Evolutionary conservation across 2,329 filamentous ascomycete genomes (phyloP), one percentile per base, ranked within the genome.

Genomic region (Exserohilum rostratum): DNA sequence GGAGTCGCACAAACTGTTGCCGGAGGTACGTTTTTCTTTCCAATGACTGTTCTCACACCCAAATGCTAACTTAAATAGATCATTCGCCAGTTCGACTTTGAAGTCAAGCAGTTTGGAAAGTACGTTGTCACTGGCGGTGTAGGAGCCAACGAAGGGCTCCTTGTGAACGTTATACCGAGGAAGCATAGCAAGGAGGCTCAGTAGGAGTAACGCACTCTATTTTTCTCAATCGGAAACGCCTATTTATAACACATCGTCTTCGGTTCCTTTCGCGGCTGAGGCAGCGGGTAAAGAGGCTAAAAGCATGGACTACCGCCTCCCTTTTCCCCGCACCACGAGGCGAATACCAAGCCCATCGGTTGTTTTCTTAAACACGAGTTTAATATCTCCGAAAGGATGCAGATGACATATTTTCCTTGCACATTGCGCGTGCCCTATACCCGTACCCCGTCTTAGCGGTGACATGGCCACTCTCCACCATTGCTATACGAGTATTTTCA

Each of bases 1-100:
- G 64, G 69, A 72, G 51, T 51, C 70, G 53, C 65, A 64, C 30
- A 73, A 73, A 55, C 25, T 72, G n/a, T 49, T 73, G 25, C 70
- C 69, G n/a, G 65, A 73, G 67, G 69, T 72, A 34, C 69, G 65
- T 25, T 62, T 29, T 13, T 12, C 7, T 9, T 11, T 15, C 22
- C 7, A 6, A 50, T 18, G 25, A 10, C 15, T n/a, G 7, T n/a
- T 22, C 22, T 15, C 22, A 42, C 29, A 29, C 29, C 10, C 22
- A 27, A 29, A 17, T 42, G 17, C 38, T 42, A 17, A 43, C 39
- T 18, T 15, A 20, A 13, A 25, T 15, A 71, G 69, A 67, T 66
- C 31, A 53, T 73, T 9, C 62, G 70, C 27, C 58, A 57, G 0
- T 72, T 73, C 46, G 60, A 74, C 46, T 53, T 74, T 13, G 60